Conservation (phyloP, 495 filamentous ascomycete genomes). For the Amphirosellinia nigrospora region DNA sequence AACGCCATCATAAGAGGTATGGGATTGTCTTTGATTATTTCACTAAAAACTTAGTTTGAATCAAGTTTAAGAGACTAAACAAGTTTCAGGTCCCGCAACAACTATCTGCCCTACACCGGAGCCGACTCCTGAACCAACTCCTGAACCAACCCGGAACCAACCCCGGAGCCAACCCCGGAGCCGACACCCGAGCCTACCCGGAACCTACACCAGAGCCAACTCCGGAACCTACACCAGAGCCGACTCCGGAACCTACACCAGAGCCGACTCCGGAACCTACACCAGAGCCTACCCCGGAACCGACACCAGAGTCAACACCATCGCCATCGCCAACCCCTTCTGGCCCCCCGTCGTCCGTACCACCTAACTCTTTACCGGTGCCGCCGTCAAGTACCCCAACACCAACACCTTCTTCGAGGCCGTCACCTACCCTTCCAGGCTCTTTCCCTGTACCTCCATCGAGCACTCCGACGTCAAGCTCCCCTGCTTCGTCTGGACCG, state of each 20-base stretch:
- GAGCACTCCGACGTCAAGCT: neutral
- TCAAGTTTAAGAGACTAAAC: neutral
- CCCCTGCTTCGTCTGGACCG: neutral
- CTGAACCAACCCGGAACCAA: neutral
- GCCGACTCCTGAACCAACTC: neutral
- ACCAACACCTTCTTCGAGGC: neutral
- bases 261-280: neutral
- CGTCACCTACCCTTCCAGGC: neutral
- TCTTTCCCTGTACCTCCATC: neutral
- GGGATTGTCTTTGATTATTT: neutral
- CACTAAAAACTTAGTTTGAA: no score
- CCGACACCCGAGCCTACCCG: neutral
- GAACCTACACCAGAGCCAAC: neutral
- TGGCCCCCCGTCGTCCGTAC: neutral
- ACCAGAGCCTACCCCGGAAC: neutral
- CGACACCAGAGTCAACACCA: neutral
- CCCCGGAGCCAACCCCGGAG: neutral
- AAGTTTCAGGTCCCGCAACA: neutral
- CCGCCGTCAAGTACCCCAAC: neutral
- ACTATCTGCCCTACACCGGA: neutral
- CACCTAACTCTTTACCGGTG: neutral
- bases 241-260: neutral
- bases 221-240: neutral
- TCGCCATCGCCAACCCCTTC: neutral
- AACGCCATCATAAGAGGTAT: constrained; percentile 11